Evolutionary conservation across 495 filamentous ascomycete genomes (phyloP).

Genomic region (Talaromyces adpressus): DNA sequence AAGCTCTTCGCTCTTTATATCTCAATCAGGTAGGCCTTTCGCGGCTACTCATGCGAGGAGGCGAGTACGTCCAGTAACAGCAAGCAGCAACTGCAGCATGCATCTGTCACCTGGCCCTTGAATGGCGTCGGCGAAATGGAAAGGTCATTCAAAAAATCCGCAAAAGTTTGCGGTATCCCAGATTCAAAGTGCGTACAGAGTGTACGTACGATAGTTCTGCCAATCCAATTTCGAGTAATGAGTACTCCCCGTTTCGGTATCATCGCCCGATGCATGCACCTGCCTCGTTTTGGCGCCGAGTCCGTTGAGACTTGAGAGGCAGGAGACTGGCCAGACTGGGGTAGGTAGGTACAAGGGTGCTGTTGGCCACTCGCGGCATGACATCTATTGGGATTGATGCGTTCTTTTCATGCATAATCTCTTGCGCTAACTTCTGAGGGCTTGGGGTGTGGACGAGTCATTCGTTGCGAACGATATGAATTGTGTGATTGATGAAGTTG

Average conservation of each 20-base stretch:
- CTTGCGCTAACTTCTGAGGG: neutral
- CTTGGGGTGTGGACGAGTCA: neutral
- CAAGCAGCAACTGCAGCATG: neutral
- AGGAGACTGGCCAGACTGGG: neutral
- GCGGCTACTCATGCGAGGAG: neutral
- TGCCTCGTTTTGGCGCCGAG: neutral
- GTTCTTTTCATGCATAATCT: neutral
- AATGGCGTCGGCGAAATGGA: neutral
- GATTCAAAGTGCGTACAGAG: neutral
- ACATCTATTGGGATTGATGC: neutral
- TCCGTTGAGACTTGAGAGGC: neutral
- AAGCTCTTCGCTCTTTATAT: neutral
- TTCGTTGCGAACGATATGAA: neutral
- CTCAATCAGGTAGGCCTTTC: neutral
- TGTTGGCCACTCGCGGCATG: neutral
- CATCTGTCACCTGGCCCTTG: neutral
- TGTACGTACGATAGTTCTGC: neutral
- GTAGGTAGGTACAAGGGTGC: neutral
- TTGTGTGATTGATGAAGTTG: neutral
- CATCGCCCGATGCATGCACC: neutral
- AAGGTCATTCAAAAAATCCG: neutral
- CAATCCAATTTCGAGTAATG: neutral
- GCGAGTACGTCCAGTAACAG: neutral
- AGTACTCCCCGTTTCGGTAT: neutral
- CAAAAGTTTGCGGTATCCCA: neutral